phyloP scores from a whole-genome alignment of 2,329 filamentous ascomycete genomes.

The Diaporthe citri region DNA sequence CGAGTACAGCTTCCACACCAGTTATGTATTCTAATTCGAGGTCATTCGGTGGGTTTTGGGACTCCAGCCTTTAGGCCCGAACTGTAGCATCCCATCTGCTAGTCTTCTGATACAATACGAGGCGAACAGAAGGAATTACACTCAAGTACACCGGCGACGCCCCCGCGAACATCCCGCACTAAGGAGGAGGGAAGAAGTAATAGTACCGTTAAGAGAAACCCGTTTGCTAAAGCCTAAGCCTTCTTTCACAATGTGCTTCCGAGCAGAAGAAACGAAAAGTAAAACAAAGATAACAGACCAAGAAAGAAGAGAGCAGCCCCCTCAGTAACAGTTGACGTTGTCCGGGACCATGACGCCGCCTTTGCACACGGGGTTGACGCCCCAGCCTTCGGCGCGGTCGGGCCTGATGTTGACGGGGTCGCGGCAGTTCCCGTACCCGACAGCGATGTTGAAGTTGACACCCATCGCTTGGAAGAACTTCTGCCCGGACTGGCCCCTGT shows the following conservation, averaged over 20 bases:
- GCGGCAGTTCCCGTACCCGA: conserved; percentile 32
- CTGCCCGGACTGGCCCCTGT: conserved; percentile 34
- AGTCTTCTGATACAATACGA: not conserved
- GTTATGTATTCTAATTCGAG: no score
- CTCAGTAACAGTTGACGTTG: not conserved
- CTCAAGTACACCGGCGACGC: not conserved
- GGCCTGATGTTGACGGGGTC: conserved; percentile 13
- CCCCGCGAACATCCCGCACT: not conserved
- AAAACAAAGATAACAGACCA: not conserved
- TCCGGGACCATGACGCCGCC: conserved; percentile 16
- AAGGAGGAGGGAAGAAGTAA: not conserved
- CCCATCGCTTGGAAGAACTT: conserved; percentile 18
- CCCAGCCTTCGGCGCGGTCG: not conserved
- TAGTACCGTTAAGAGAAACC: no score
- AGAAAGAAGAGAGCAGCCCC: not conserved
- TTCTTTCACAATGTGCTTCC: no score
- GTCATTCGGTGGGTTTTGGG: not conserved
- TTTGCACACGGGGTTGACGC: conserved; percentile 26
- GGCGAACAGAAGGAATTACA: no score
- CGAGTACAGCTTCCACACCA: not conserved
- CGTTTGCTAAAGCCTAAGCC: no score
- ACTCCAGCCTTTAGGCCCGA: no score
- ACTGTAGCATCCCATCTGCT: not conserved
- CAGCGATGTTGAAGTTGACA: conserved; percentile 19
- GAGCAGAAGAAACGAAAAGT: not conserved